Percentiles rank a stretch among this genome's conserved stretches.
phyloP scores from a whole-genome alignment of 768 basidiomycete genomes.

The Russula griseocarnosa region DNA sequence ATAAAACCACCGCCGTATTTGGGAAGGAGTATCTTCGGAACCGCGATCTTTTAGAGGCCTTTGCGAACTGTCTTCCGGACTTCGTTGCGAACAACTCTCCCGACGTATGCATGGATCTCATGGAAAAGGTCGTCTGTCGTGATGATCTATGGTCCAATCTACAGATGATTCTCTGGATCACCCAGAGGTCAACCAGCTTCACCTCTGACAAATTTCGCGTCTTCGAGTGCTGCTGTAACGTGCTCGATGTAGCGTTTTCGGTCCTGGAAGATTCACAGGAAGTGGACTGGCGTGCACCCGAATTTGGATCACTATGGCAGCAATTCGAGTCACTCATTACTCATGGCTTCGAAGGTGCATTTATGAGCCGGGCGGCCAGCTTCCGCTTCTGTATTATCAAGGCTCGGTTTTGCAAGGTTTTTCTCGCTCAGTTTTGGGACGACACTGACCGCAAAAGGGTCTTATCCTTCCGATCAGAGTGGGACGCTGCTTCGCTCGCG shows the following conservation, averaged over 20 bases:
- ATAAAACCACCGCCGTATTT: not conserved
- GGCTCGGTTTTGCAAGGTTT: slow-evolving; percentile 2
- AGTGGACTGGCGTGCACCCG: slow-evolving; percentile 16
- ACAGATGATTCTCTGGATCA: slow-evolving; percentile 12
- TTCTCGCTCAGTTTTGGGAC: slow-evolving; percentile 4
- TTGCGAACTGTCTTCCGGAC: slow-evolving; percentile 1
- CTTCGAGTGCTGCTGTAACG: slow-evolving; percentile 9
- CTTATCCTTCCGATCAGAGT: slow-evolving; percentile 10
- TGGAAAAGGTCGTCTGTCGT: slow-evolving; percentile 5
- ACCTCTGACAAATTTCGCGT: slow-evolving; percentile 7
- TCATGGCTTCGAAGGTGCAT: slow-evolving; percentile 6
- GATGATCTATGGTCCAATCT: slow-evolving; percentile 14
- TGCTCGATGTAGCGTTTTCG: slow-evolving; percentile 8
- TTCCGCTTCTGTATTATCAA: slow-evolving; percentile 9
- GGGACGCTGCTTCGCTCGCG: slow-evolving; percentile 17
- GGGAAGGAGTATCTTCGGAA: slow-evolving; percentile 10
- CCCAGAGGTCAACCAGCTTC: not conserved
- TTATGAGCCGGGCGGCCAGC: not conserved
- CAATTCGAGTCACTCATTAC: slow-evolving; percentile 15
- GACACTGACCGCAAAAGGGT: not conserved
- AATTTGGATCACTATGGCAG: slow-evolving; percentile 9
- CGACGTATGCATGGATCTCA: not conserved
- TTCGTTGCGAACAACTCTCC: not conserved
- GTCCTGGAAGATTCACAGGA: slow-evolving; percentile 6
- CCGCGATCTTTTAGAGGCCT: slow-evolving; percentile 1